Evolutionary conservation across 441 rosid species (phyloP), one percentile per base, ranked within the genome.

Genomic region (Syzygium syzygioides): DNA sequence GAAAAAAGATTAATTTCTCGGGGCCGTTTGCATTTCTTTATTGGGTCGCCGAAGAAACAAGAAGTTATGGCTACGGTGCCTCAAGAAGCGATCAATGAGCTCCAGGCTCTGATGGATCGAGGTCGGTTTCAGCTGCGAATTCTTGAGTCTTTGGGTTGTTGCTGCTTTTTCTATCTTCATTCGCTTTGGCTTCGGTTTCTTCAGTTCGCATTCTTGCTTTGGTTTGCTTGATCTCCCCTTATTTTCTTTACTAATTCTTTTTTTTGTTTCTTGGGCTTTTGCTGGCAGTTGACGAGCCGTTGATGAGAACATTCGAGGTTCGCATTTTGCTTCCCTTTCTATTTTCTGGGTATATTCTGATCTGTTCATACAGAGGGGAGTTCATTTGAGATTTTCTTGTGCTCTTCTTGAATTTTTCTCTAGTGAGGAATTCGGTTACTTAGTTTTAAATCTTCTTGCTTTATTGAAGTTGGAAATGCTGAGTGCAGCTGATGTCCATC

Each of bases 301-400:
- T 96, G 94, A 94, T 91, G 94, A 89, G 85, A 76, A 94, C 98
- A 87, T 94, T 92, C 89, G 91, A 96, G 98, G 99, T 97, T 87
- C 55, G 91, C 90, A 60, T 85, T 91, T 71, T 88, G 23, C 62
- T 80, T 87, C 84, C 79, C 37, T 79, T 66, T 90, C 79, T 88
- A 23, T 86, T 79, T 53, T 86, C 50, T 55, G 57, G 64, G 41
- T 68, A 37, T 55, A 28, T 90, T 28, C 86, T 60, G 91, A 88
- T 93, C 92, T 34, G 68, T 14, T 87, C 62, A 53, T 88, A 6
- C 83, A 41, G n/a, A 41, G 52, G 52, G 52, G 52, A 76, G 83
- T 41, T 45, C 52, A 23, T 41, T 26, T 41, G 83, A 41, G 83
- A 28, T 76, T 45, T 76, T 54, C 60, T n/a, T 55, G 64, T 85